Conservation (phyloP, 768 basidiomycete genomes). For the Strobilomyces dryophilus region DNA sequence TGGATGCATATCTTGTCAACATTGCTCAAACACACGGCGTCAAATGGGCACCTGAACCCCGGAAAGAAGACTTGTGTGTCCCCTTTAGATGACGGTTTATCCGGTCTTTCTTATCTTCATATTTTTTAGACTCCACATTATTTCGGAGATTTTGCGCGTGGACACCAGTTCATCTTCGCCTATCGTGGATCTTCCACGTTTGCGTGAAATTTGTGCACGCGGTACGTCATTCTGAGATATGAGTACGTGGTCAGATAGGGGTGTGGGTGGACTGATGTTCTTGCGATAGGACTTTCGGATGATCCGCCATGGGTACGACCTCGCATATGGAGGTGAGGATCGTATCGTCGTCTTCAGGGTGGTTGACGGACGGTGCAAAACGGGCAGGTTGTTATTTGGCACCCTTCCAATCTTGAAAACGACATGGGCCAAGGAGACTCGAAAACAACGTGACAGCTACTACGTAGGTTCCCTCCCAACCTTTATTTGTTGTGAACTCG, state of each 20-base stretch:
- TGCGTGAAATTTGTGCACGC: constrained; percentile 55
- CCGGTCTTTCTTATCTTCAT: not conserved
- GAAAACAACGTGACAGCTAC: constrained; percentile 63
- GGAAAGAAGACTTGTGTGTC: constrained; percentile 59
- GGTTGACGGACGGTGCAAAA: constrained; percentile 2
- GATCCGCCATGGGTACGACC: constrained; percentile 74
- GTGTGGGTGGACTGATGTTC: not conserved
- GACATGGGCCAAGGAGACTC: constrained; percentile 53
- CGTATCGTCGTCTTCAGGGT: not conserved
- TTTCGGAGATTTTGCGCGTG: constrained; percentile 59
- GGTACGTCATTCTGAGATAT: constrained; percentile 40
- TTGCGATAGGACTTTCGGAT: constrained; percentile 59
- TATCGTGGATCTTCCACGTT: constrained; percentile 50
- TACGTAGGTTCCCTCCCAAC: constrained; percentile 48
- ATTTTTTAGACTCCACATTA: constrained; percentile 41
- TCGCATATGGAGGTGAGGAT: constrained; percentile 70
- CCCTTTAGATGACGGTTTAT: not conserved
- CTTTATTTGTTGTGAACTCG: not conserved
- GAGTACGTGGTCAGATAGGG: not conserved
- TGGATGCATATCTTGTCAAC: constrained; percentile 52
- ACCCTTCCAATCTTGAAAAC: constrained; percentile 54
- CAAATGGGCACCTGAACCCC: constrained; percentile 58
- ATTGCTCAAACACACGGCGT: constrained; percentile 53
- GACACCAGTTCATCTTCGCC: constrained; percentile 38
- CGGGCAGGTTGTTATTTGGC: constrained; percentile 55